These are phyloP conservation scores for Aspergillus cavernicola DNA, from an alignment of 495 filamentous ascomycete genomes.

Conservation along the genomic window DNA sequence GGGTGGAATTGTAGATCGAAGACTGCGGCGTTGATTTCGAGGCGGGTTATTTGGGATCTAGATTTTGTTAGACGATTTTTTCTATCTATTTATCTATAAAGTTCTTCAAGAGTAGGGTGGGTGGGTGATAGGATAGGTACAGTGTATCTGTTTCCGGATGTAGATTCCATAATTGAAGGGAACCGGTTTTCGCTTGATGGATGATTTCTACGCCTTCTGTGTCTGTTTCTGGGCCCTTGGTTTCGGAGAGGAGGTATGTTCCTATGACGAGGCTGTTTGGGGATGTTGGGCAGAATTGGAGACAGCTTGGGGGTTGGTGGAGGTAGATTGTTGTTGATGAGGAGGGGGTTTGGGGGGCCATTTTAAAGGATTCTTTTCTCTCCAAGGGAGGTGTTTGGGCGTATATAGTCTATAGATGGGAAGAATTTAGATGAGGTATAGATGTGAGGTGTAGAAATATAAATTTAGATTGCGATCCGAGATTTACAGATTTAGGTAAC, in stretches of 20 bases:
- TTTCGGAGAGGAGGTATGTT: slow-evolving; percentile 73
- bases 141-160: slow-evolving; percentile 36
- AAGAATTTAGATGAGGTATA: neutral
- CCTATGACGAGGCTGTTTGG: slow-evolving; percentile 74
- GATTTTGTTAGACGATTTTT: neutral
- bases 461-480: neutral
- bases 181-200: slow-evolving; percentile 65
- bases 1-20: slow-evolving; percentile 85
- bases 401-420: neutral
- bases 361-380: neutral
- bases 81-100: neutral
- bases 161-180: slow-evolving; percentile 62
- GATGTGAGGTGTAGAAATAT: neutral
- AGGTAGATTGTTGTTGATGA: slow-evolving; percentile 39
- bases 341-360: slow-evolving; percentile 20
- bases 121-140: slow-evolving; percentile 30
- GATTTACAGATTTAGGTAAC: neutral
- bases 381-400: no score
- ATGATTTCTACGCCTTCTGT: no score
- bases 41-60: slow-evolving; percentile 38
- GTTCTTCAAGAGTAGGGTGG: neutral
- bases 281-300: slow-evolving; percentile 69
- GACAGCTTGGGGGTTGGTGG: slow-evolving; percentile 72
- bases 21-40: slow-evolving; percentile 63
- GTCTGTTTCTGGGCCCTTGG: slow-evolving; percentile 22